Evolutionary conservation across 1,139 yeast genomes (phyloP).

Genomic region (Candida neerlandica): DNA sequence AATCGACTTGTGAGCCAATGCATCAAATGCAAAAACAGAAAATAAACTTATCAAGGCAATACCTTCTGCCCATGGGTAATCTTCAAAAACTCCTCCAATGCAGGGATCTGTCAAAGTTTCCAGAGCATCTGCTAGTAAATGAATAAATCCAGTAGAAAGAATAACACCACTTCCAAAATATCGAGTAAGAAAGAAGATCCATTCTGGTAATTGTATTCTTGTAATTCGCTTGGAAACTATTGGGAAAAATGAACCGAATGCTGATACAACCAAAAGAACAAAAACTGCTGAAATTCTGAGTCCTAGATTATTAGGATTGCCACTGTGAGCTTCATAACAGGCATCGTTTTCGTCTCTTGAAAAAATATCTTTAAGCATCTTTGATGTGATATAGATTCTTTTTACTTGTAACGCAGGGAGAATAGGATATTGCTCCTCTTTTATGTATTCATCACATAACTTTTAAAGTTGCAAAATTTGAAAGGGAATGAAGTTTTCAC

Average conservation of each 20-base stretch:
- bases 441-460: not conserved
- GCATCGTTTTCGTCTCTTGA: conserved; percentile 14
- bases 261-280: conserved; percentile 32
- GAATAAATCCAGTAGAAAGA: conserved; percentile 39
- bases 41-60: conserved; percentile 36
- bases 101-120: conserved; percentile 29
- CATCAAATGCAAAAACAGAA: conserved; percentile 33
- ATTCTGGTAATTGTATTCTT: conserved; percentile 25
- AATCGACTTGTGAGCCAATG: conserved; percentile 28
- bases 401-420: too few relatives aligned
- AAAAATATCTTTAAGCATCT: not conserved
- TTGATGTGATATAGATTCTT: not conserved
- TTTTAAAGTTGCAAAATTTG: not conserved
- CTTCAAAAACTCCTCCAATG: conserved; percentile 30
- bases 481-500: not conserved
- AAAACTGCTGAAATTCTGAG: conserved; percentile 34
- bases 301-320: conserved; percentile 23
- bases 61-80: conserved; percentile 39
- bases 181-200: conserved; percentile 29
- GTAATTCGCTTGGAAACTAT: conserved; percentile 25
- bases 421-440: too few relatives aligned
- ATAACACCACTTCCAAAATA: conserved; percentile 40
- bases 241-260: conserved; percentile 36
- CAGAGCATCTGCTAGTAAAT: conserved; percentile 33
- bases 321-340: conserved; percentile 20